A percentile compares a stretch with the other conserved stretches of the same genome.
Evolutionary conservation across 768 basidiomycete genomes (phyloP).

Genomic region (Pleurotus platypus): DNA sequence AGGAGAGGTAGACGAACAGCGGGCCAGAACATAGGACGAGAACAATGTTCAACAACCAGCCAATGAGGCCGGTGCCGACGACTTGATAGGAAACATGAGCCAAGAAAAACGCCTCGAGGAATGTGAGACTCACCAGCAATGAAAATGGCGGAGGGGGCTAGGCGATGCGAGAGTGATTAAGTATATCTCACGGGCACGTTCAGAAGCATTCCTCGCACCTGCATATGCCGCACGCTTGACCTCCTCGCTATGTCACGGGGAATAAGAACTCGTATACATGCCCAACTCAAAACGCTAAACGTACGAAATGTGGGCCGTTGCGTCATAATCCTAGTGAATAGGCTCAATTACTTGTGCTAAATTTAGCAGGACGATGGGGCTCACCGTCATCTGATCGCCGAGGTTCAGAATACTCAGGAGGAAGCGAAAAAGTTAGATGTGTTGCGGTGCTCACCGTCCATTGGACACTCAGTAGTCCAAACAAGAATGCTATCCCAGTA

Average conservation of each 20-base stretch:
- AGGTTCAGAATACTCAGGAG: constrained; percentile 15
- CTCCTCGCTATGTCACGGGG: constrained; percentile 53
- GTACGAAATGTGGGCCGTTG: constrained; percentile 79
- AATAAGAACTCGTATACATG: constrained; percentile 6
- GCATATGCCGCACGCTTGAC: constrained; percentile 79
- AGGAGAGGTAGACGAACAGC: constrained; percentile 55
- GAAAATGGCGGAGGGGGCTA: constrained; percentile 58
- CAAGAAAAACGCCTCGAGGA: background rate
- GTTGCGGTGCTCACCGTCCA: constrained; percentile 61
- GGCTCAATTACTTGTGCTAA: background rate
- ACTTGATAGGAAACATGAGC: constrained; percentile 33
- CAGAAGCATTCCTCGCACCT: constrained; percentile 30
- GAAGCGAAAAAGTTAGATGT: background rate
- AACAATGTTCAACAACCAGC: constrained; percentile 87
- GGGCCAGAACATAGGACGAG: constrained; percentile 81
- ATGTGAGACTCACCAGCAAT: constrained; percentile 40
- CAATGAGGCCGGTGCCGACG: constrained; percentile 71
- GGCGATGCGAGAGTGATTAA: background rate
- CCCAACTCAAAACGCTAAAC: constrained; percentile 19
- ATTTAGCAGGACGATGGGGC: constrained; percentile 8
- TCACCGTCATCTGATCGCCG: constrained; percentile 51
- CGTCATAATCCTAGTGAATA: constrained; percentile 63
- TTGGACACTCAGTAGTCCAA: constrained; percentile 83
- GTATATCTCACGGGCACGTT: background rate
- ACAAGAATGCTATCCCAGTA: constrained; percentile 76